These are phyloP conservation scores for Arabidopsis suecica DNA, from an alignment of 345 rosid species.

Conservation along the genomic window DNA sequence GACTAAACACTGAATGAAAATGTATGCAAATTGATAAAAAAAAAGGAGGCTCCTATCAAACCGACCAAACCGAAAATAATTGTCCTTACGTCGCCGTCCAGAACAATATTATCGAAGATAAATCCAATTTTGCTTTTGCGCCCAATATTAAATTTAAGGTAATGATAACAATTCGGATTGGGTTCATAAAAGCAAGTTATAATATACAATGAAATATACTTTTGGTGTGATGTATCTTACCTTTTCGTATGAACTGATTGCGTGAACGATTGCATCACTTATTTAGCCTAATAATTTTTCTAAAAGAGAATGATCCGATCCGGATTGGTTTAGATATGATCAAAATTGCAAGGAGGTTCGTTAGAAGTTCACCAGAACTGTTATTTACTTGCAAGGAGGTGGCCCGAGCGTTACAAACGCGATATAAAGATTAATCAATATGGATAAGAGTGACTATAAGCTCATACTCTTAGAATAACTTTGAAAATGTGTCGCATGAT, in stretches of 20 bases:
- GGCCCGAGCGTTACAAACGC: no score
- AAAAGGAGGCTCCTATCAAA: conserved; percentile 42
- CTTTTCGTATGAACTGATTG: conserved; percentile 28
- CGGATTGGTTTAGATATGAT: conserved; percentile 3
- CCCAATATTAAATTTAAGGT: conserved; percentile 29
- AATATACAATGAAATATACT: conserved; percentile 29
- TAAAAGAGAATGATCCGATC: conserved; percentile 10
- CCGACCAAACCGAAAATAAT: conserved; percentile 51
- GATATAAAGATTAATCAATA: no score
- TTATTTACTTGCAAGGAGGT: background rate
- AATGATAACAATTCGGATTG: conserved; percentile 21
- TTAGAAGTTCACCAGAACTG: background rate
- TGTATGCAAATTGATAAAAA: conserved; percentile 14
- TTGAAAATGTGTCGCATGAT: background rate
- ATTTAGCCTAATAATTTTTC: background rate
- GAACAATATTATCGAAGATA: conserved; percentile 28
- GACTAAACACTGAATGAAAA: background rate
- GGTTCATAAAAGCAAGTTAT: conserved; percentile 34
- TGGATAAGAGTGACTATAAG: no score
- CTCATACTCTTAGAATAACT: background rate
- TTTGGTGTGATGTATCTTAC: conserved; percentile 37
- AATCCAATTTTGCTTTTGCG: conserved; percentile 34
- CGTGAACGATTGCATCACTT: conserved; percentile 34
- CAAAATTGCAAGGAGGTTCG: background rate
- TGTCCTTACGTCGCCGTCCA: conserved; percentile 58